Evolutionary conservation across 495 filamentous ascomycete species (phyloP).

Genomic region (Xylaria nigripes): DNA sequence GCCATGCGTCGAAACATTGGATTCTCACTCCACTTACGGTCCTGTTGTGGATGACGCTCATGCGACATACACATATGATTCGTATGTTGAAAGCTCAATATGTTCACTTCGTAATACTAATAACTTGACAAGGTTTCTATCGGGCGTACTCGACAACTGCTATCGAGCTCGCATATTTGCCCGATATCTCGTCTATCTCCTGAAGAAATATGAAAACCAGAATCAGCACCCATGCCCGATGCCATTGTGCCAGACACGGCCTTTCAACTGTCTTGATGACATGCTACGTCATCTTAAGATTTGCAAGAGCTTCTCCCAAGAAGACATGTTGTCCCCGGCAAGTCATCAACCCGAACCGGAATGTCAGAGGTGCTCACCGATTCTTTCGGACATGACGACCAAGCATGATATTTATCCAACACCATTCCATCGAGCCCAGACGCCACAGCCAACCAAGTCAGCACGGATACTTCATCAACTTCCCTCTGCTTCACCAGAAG

Average conservation of each 20-base stretch:
- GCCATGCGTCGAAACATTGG: neutral
- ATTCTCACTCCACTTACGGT: neutral
- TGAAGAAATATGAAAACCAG: neutral
- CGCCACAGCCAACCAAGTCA: too few species aligned
- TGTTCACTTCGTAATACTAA: neutral
- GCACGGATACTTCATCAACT: too few species aligned
- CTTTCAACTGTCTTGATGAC: neutral
- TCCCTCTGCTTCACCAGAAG: too few species aligned
- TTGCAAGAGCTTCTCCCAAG: conserved; percentile 8
- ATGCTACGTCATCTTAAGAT: conserved; percentile 18
- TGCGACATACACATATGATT: neutral
- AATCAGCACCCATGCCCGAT: neutral
- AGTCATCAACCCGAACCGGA: conserved; percentile 1
- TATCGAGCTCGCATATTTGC: neutral
- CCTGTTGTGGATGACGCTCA: neutral
- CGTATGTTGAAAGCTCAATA: neutral
- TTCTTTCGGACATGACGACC: too few species aligned
- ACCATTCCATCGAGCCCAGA: too few species aligned
- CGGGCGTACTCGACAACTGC: neutral
- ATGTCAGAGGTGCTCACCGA: too few species aligned
- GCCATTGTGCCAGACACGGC: neutral
- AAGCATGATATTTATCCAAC: too few species aligned
- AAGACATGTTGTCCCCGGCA: conserved; percentile 8
- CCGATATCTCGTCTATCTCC: neutral
- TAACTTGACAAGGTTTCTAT: neutral